Evolutionary conservation across 2,329 filamentous ascomycete species (phyloP).

Genomic region (Cladophialophora psammophila): DNA sequence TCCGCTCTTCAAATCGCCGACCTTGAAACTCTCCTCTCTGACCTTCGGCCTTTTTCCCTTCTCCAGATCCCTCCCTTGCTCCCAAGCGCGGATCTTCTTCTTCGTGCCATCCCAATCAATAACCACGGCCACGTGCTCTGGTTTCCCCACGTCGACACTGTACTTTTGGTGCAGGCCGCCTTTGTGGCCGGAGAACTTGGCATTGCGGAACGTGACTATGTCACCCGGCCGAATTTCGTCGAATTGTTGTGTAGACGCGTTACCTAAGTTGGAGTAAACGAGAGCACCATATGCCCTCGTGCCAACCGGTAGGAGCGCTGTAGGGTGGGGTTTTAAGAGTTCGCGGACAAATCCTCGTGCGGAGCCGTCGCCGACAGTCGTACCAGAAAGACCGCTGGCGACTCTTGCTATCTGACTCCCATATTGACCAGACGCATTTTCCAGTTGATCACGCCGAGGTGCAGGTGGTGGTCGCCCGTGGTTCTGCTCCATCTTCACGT

Average conservation of each 20-base stretch:
- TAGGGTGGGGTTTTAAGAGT: conserved; percentile 74
- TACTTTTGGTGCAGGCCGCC: conserved; percentile 97
- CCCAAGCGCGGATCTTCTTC: conserved; percentile 95
- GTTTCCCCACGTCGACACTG: conserved; percentile 83
- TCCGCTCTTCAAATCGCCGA: conserved; percentile 88
- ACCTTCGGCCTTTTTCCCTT: conserved; percentile 95
- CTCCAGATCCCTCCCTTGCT: conserved; percentile 90
- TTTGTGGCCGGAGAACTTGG: conserved; percentile 92
- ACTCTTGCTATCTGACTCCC: conserved; percentile 76
- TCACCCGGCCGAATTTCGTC: conserved; percentile 95
- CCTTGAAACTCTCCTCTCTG: conserved; percentile 90
- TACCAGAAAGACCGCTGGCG: conserved; percentile 76
- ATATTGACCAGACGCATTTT: conserved; percentile 81
- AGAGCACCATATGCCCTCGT: conserved; percentile 87
- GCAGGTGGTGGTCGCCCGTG: conserved; percentile 83
- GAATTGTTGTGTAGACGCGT: conserved; percentile 85
- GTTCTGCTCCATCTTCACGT: conserved; percentile 80
- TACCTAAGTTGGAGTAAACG: conserved; percentile 93
- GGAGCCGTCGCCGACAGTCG: conserved; percentile 80
- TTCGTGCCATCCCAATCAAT: conserved; percentile 98
- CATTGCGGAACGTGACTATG: conserved; percentile 90
- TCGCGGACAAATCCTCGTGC: conserved; percentile 79
- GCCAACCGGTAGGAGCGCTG: conserved; percentile 83
- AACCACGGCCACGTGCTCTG: conserved; percentile 86
- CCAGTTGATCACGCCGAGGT: conserved; percentile 90